Evolutionary conservation across 139 green algal species (phyloP).

Genomic region (Micractinium sp.): DNA sequence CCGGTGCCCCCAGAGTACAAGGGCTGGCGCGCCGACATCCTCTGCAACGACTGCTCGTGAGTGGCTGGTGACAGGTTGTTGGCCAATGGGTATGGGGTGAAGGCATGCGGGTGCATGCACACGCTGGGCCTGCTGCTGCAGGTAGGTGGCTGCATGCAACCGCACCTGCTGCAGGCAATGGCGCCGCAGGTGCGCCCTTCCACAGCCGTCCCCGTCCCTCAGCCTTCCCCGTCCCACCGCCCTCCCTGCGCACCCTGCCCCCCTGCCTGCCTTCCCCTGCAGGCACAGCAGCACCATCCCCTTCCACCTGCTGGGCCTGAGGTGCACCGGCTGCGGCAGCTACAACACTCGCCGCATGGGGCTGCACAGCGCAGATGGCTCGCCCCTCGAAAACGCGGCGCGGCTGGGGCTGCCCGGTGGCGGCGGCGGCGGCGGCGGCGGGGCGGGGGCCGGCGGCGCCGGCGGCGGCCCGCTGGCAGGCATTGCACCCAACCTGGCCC

Average conservation of each 20-base stretch:
- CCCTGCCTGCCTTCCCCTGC: too few species aligned
- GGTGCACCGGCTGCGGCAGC: slow-evolving; percentile 70
- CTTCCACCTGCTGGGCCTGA: slow-evolving; percentile 84
- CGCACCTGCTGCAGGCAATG: neutral
- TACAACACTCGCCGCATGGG: slow-evolving; percentile 84
- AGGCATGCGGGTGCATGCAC: neutral
- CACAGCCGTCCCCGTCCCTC: neutral
- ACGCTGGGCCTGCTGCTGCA: too few species aligned
- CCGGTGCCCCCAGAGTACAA: slow-evolving; percentile 77
- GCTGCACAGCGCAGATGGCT: slow-evolving; percentile 39
- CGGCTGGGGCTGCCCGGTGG: neutral
- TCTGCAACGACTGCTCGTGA: slow-evolving; percentile 83
- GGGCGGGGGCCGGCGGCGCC: neutral
- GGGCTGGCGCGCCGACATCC: slow-evolving; percentile 56
- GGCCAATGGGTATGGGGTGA: neutral
- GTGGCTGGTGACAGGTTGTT: neutral
- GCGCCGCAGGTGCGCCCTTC: neutral
- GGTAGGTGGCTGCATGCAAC: too few species aligned
- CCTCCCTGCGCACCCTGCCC: neutral
- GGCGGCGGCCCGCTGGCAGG: neutral
- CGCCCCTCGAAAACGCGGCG: neutral
- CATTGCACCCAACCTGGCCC: slow-evolving; percentile 4
- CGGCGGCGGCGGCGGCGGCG: neutral
- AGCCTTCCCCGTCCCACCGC: neutral
- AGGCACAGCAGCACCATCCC: slow-evolving; percentile 31